A percentile compares a stretch with the other conserved stretches of the same genome.
These are phyloP conservation scores for Pseudopyricularia cyperi DNA, from an alignment of 2,329 filamentous ascomycete genomes.

Conservation along the genomic window DNA sequence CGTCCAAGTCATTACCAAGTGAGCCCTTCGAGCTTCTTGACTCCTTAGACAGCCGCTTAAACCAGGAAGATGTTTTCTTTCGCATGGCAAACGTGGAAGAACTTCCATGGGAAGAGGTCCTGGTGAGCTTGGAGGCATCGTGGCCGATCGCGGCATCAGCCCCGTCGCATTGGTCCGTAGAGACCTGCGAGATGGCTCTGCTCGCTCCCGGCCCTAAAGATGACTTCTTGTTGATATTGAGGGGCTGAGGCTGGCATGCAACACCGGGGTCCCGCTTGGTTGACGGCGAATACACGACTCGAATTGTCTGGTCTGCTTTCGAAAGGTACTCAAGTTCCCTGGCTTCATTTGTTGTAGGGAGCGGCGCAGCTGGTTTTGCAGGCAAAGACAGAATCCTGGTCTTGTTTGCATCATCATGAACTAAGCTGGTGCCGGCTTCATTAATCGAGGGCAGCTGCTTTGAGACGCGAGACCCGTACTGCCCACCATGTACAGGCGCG, in stretches of 20 bases:
- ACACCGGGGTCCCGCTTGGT: constrained; percentile 18
- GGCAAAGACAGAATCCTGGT: constrained; percentile 34
- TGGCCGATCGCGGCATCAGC: not conserved
- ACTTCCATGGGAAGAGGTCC: not conserved
- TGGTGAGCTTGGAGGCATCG: not conserved
- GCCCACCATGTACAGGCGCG: constrained; percentile 30
- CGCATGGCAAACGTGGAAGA: constrained; percentile 1
- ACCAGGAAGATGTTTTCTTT: constrained; percentile 1
- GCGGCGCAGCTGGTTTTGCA: constrained; percentile 12
- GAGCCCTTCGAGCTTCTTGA: constrained; percentile 1
- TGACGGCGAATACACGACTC: constrained; percentile 37
- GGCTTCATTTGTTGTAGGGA: constrained; percentile 9
- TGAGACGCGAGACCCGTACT: constrained; percentile 21
- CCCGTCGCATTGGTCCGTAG: not conserved
- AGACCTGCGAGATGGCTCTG: not conserved
- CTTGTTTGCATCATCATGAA: constrained; percentile 15
- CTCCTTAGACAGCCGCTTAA: constrained; percentile 1
- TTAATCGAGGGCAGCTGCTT: constrained; percentile 33
- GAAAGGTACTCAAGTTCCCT: constrained; percentile 30
- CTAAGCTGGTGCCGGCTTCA: constrained; percentile 21
- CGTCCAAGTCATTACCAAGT: not conserved
- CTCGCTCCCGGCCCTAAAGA: not conserved
- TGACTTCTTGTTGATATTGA: constrained; percentile 27
- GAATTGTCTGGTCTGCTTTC: constrained; percentile 37
- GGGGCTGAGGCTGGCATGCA: constrained; percentile 19